Evolutionary conservation across 257 asterid genomes (phyloP), one percentile per base, ranked within the genome.

Genomic region (Nicotiana benthamiana): DNA sequence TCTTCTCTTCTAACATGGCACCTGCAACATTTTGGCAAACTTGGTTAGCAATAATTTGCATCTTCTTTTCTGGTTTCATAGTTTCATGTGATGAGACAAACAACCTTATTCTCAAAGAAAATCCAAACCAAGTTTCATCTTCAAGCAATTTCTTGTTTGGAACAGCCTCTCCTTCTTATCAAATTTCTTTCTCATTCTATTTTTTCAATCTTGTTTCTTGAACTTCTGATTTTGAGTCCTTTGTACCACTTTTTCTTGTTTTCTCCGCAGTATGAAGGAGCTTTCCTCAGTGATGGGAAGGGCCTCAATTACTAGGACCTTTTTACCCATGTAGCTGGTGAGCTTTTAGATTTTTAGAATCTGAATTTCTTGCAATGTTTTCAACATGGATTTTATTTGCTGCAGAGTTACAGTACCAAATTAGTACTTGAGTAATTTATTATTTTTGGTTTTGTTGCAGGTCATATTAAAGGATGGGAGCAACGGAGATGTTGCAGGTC

Each of bases 121-220:
- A 53, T 60, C 48, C 81, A 60, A 27, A 64, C 36, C 59, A 67
- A n/a, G 27, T 67, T 77, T 56, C 78, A 28, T 86, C 86, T 76
- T 88, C 90, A 10, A 80, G 60, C 56, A 81, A 79, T 26, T 87
- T 91, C 87, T 82, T 87, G 32, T 88, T 88, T 34, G 94, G 96
- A 80, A 86, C 96, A 48, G 91, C 96, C 28, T 89, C 94, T 57
- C 90, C 96, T 70, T 86, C 89, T 43, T 91, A 91, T 7, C 4
- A 5, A 12, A 22, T 27, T 1, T 20, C 12, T 53, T 43, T 52
- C 0, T 18, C n/a, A 62, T 16, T 26, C 34, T n/a, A 2, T 11
- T 63, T 20, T n/a, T 6, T 0, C 0, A 52, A 52, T 63, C 16
- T 56, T n/a, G 5, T 56, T 12, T 10, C 16, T 2, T 34, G 77